Evolutionary conservation across 1,139 yeast species (phyloP).

Genomic region (Suhomyces terraborum): DNA sequence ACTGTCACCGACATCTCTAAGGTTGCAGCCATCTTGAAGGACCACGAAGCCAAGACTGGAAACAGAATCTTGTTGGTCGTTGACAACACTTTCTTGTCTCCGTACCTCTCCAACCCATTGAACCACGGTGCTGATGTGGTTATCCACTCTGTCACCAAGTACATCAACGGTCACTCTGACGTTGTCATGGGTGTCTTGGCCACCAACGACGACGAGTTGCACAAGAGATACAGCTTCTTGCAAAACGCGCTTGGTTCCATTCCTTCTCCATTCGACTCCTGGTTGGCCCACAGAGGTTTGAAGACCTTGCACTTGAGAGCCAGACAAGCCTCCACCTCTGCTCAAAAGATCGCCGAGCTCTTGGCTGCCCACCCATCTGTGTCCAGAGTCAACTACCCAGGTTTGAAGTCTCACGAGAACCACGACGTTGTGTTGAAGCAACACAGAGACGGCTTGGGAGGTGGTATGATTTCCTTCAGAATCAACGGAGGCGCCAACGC

Average conservation of each 20-base stretch:
- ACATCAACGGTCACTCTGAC: conserved; percentile 91
- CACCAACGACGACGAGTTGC: conserved; percentile 61
- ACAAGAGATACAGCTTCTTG: conserved; percentile 68
- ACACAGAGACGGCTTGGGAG: conserved; percentile 85
- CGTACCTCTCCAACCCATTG: conserved; percentile 87
- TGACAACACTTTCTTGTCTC: conserved; percentile 93
- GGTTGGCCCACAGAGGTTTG: conserved; percentile 93
- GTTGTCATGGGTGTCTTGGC: conserved; percentile 87
- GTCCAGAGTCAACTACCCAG: conserved; percentile 78
- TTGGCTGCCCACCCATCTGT: conserved; percentile 56
- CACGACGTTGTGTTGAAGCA: conserved; percentile 67
- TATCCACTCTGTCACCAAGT: conserved; percentile 87
- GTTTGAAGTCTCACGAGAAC: conserved; percentile 65
- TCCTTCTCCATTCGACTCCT: conserved; percentile 87
- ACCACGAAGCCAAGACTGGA: conserved; percentile 50
- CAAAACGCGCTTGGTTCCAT: conserved; percentile 90
- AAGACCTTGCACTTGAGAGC: conserved; percentile 85
- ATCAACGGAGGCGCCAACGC: conserved; percentile 79
- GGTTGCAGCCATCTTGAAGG: conserved; percentile 55
- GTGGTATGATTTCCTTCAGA: conserved; percentile 91
- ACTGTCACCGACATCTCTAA: conserved; percentile 69
- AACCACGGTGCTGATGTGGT: conserved; percentile 83
- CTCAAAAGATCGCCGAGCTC: conserved; percentile 71
- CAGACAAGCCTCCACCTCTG: conserved; percentile 65
- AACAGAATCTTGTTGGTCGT: conserved; percentile 65